These are phyloP conservation scores for Pisolithus marmoratus DNA, from an alignment of 768 basidiomycete species.

Conservation along the genomic window DNA sequence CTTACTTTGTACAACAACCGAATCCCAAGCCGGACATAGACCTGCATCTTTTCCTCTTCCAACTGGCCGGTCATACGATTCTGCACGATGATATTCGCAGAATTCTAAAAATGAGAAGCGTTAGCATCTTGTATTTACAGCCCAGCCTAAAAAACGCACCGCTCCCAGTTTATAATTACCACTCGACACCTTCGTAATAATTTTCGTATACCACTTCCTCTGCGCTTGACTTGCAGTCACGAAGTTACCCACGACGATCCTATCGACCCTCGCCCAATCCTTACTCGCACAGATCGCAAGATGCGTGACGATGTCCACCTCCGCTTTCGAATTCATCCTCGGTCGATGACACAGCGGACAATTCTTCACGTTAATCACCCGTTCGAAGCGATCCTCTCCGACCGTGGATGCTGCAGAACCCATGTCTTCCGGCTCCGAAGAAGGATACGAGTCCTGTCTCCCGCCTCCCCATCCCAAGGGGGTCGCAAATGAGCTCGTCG, in stretches of 20 bases:
- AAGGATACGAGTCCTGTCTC: conserved; percentile 35
- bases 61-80: conserved; percentile 87
- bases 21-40: conserved; percentile 90
- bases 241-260: conserved; percentile 90
- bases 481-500: conserved; percentile 1
- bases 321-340: conserved; percentile 77
- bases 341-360: conserved; percentile 94
- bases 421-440: conserved; percentile 42
- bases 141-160: conserved; percentile 37
- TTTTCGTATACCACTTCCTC: conserved; percentile 93
- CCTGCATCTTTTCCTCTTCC: conserved; percentile 98
- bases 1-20: conserved; percentile 79
- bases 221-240: conserved; percentile 94
- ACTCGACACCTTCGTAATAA: conserved; percentile 78
- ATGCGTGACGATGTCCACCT: conserved; percentile 94
- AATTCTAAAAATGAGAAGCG: conserved; percentile 51
- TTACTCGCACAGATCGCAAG: conserved; percentile 92
- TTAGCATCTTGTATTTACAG: neutral
- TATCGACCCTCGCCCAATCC: conserved; percentile 86
- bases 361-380: conserved; percentile 91
- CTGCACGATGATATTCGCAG: conserved; percentile 97
- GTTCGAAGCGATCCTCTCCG: conserved; percentile 49
- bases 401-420: conserved; percentile 17
- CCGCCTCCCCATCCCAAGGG: neutral
- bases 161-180: conserved; percentile 91